Conservation (phyloP, 768 basidiomycete species). For the Lentinus brumalis region DNA sequence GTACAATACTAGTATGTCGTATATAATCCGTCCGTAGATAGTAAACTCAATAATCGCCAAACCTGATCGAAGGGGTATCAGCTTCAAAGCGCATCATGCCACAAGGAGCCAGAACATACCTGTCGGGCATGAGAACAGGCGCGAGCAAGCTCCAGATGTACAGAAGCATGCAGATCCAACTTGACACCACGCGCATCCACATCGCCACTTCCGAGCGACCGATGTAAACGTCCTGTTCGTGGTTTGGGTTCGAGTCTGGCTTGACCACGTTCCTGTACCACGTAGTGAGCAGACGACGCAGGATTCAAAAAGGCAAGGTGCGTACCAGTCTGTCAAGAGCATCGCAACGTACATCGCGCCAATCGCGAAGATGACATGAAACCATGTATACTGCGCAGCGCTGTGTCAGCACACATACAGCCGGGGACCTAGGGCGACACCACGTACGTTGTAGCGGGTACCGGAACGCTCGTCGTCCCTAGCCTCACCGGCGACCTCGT, state of each 20-base stretch:
- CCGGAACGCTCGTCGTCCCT: constrained; percentile 93
- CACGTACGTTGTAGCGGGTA: constrained; percentile 88
- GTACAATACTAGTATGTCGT: constrained; percentile 13
- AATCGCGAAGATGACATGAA: constrained; percentile 96
- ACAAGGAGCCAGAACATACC: constrained; percentile 50
- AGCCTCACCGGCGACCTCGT: constrained; percentile 71
- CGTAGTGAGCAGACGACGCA: background rate
- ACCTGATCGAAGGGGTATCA: constrained; percentile 14
- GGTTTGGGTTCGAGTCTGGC: constrained; percentile 46
- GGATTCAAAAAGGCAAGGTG: constrained; percentile 20
- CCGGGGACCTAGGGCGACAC: background rate
- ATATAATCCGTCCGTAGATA: background rate
- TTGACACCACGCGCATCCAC: constrained; percentile 98
- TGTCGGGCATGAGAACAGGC: constrained; percentile 87
- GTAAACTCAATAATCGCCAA: constrained; percentile 24
- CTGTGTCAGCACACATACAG: constrained; percentile 4
- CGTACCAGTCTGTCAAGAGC: constrained; percentile 95
- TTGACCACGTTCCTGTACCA: constrained; percentile 72
- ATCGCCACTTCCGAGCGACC: constrained; percentile 95
- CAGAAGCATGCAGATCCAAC: constrained; percentile 88
- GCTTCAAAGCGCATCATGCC: background rate
- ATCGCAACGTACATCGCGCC: constrained; percentile 98
- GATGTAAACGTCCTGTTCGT: constrained; percentile 82
- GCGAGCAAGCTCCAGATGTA: constrained; percentile 89
- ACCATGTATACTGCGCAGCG: constrained; percentile 87